Evolutionary conservation across 2,329 filamentous ascomycete genomes (phyloP), one percentile per base, ranked within the genome.

Genomic region (Cordyceps cicadae): DNA sequence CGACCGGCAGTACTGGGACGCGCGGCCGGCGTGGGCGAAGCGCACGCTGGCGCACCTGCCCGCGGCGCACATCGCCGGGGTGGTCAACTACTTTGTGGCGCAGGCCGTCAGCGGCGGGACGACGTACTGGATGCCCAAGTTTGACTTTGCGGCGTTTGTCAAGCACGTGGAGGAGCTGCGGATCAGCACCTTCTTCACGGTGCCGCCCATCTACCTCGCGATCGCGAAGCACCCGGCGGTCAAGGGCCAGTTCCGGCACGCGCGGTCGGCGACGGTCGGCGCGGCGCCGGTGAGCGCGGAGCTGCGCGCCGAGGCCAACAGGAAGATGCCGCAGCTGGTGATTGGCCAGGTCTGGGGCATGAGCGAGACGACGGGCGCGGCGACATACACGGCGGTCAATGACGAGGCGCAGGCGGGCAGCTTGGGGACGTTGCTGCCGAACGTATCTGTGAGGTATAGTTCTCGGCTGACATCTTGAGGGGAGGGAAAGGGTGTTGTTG

Each of bases 81-180:
- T 79, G 1, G 73, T 75, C 59, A 69, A 71, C n/a, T 79, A 79
- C 62, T 70, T 80, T 14, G 64, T 78, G 52, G 73, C 74, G 48
- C 66, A 69, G 0, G 67, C 71, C 11, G 79, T 77, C 62, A 69
- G 75, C 43, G 79, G 76, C 37, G 76, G 76, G 3, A 70, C 74
- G 0, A 75, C 82, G 3, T 87, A 83, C 74, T 87, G 84, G 84
- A 87, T 87, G 84, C 73, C 77, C 4, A 76, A 74, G 46, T 87
- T 87, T 68, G 77, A 83, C 62, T 83, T 84, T 62, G 67, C 70
- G 2, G 72, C 78, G 43, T 86, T 87, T 67, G 75, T 86, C 57
- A 70, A 73, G 45, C 79, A 84, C 69, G 76, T 75, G 65, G 75
- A 75, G 48, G 74, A 75, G 54, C 79, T 81, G 66, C 69, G 70